Evolutionary conservation across 305 asterid species (phyloP).

Genomic region (Fraxinus sp.): DNA sequence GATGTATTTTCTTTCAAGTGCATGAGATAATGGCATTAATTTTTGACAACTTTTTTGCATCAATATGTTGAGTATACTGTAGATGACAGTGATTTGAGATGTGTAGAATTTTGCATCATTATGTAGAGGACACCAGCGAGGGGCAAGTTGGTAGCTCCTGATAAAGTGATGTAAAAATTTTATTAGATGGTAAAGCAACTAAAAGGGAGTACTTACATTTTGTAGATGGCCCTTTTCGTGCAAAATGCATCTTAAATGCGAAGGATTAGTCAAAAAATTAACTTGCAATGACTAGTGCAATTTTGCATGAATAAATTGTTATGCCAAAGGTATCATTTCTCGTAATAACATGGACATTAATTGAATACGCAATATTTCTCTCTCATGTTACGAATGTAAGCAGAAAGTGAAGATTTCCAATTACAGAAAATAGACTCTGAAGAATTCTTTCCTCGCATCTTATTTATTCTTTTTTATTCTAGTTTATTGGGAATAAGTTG

Average conservation of each 20-base stretch:
- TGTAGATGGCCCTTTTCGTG: neutral
- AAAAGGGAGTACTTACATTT: neutral
- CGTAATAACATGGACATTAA: neutral
- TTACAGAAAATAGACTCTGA: neutral
- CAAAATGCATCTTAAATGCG: neutral
- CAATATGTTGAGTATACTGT: neutral
- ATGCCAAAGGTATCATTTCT: neutral
- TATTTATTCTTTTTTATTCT: neutral
- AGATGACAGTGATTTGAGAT: neutral
- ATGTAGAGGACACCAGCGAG: neutral
- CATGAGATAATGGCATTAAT: neutral
- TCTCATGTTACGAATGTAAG: neutral
- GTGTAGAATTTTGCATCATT: neutral
- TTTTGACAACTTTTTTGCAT: neutral
- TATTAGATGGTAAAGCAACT: neutral
- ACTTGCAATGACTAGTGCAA: neutral
- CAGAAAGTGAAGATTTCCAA: neutral
- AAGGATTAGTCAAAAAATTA: neutral
- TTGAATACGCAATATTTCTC: neutral
- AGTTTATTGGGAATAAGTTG: neutral
- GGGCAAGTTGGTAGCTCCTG: neutral
- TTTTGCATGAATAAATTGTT: neutral
- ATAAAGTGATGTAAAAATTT: neutral
- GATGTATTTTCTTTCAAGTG: neutral
- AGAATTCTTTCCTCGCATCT: neutral